These are phyloP conservation scores for Anaeramoeba ignava DNA, from an alignment of 78 protist genomes.

Conservation along the genomic window DNA sequence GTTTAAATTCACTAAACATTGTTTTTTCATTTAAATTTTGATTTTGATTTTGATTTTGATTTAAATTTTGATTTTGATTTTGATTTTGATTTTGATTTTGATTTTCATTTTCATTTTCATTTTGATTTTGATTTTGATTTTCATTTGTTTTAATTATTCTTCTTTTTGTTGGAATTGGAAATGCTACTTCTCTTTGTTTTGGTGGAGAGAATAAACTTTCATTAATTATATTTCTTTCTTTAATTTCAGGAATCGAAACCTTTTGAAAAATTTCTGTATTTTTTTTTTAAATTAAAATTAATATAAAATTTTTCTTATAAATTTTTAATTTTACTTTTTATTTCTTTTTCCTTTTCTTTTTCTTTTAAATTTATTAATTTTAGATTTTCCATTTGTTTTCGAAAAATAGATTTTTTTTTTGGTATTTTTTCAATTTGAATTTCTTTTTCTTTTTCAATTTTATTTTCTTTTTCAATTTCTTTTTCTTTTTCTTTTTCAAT, in stretches of 20 bases:
- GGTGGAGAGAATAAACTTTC: too few relatives aligned
- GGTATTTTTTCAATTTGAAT: too few relatives aligned
- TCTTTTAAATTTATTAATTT: background rate
- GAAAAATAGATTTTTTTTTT: too few relatives aligned
- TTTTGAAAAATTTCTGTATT: background rate
- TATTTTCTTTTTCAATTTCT: background rate
- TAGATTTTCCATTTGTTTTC: background rate
- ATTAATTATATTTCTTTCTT: background rate
- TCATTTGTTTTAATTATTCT: background rate
- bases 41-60: background rate
- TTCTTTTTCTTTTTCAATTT: background rate
- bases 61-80: background rate
- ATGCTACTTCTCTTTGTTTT: background rate
- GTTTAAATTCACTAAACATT: background rate
- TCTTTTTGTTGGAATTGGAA: background rate
- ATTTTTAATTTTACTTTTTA: background rate
- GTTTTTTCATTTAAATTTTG: background rate
- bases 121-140: background rate
- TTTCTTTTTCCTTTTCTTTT: background rate
- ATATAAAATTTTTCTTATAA: background rate
- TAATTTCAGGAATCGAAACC: background rate
- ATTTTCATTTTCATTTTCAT: background rate
- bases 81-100: background rate
- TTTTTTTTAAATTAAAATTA: background rate
- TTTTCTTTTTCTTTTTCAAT: background rate